phyloP scores from a whole-genome alignment of 2,329 filamentous ascomycete species.

The Capronia americana region DNA sequence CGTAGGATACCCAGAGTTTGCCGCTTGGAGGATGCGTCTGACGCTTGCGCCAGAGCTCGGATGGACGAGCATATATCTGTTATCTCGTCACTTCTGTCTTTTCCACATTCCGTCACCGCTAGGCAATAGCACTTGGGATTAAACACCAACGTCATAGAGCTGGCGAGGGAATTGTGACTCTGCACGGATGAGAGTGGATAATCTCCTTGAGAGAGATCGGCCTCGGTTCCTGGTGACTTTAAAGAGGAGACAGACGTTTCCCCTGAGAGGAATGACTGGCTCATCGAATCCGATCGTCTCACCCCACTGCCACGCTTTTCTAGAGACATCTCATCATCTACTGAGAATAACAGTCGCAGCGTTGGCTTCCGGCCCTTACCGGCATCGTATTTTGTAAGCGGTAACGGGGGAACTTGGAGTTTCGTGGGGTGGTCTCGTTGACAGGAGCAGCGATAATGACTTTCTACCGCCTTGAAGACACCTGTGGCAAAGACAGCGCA shows the following conservation, averaged over 20 bases:
- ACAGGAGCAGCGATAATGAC: not conserved
- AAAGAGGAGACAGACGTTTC: not conserved
- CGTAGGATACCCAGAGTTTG: not conserved
- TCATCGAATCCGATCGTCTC: not conserved
- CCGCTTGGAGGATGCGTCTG: not conserved
- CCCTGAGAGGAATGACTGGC: not conserved
- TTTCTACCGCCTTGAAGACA: not conserved
- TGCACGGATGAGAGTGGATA: not conserved
- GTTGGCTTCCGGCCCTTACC: not conserved
- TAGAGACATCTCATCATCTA: not conserved
- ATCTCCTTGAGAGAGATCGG: not conserved
- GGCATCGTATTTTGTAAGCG: not conserved
- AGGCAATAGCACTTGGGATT: slow-evolving; percentile 8
- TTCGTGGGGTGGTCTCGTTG: not conserved
- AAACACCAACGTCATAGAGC: slow-evolving; percentile 5
- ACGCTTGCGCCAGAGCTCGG: not conserved
- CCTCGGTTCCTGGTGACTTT: not conserved
- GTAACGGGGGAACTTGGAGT: not conserved
- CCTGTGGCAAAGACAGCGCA: not conserved
- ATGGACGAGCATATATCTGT: slow-evolving; percentile 7
- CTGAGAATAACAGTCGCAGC: not conserved
- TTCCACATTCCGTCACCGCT: slow-evolving; percentile 7
- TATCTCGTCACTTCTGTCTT: slow-evolving; percentile 3
- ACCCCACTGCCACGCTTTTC: not conserved
- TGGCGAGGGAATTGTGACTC: not conserved